phyloP scores from a whole-genome alignment of 169 alveolate species.

The Eimeria falciformis region DNA sequence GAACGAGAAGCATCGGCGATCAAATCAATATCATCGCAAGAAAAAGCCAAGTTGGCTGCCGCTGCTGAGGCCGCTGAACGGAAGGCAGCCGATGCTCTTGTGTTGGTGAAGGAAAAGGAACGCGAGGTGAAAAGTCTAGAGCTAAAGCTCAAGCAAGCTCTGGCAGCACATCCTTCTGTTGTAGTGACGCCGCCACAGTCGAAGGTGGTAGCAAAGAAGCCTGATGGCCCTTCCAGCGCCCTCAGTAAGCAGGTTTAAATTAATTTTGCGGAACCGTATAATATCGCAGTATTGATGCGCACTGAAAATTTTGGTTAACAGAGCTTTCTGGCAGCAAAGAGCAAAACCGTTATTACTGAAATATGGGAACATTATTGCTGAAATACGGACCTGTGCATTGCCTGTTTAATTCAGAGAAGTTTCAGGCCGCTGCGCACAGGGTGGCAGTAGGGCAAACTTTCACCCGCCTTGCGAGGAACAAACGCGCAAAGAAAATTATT shows the following conservation, averaged over 20 bases:
- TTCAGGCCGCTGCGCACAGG: constrained; percentile 64
- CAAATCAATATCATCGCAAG: constrained; percentile 53
- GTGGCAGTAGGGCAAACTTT: constrained; percentile 56
- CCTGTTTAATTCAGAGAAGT: constrained; percentile 20
- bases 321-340: not conserved
- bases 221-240: constrained; percentile 3
- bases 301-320: no score
- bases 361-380: not conserved
- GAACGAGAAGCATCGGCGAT: constrained; percentile 64
- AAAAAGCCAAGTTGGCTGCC: constrained; percentile 43
- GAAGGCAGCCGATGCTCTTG: constrained; percentile 51
- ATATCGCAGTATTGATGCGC: no score
- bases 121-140: constrained; percentile 28
- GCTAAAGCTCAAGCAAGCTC: constrained; percentile 34
- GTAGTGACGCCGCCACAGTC: not conserved
- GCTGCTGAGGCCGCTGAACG: constrained; percentile 63
- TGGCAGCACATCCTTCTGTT: not conserved
- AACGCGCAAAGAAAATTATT: constrained; percentile 31
- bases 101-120: constrained; percentile 45
- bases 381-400: not conserved
- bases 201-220: constrained; percentile 8
- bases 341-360: not conserved
- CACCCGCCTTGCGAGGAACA: constrained; percentile 49
- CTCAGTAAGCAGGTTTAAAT: constrained; percentile 13
- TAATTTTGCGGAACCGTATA: no score